Evolutionary conservation across 148 eudicot genomes (phyloP).

Genomic region (Dysphania ambrosioides): DNA sequence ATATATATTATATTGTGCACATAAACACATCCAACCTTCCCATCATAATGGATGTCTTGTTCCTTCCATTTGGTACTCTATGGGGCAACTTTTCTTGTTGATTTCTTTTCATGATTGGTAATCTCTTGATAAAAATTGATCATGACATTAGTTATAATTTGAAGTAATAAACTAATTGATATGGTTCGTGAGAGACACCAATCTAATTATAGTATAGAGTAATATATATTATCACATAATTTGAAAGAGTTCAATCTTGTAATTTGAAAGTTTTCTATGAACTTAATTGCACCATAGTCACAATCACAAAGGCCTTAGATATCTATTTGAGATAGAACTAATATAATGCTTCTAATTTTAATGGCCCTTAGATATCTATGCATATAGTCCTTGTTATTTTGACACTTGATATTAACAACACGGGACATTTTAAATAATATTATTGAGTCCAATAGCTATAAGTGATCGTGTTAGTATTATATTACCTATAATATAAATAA

Average conservation of each 20-base stretch:
- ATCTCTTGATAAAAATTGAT: constrained; percentile 20
- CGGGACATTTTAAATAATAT: too few species aligned
- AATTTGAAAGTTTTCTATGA: neutral
- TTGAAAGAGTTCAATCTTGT: neutral
- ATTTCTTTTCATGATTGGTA: constrained; percentile 14
- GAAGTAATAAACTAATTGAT: neutral
- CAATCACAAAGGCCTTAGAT: neutral
- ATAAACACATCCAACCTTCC: constrained; percentile 2
- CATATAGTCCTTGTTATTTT: too few species aligned
- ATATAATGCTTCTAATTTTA: neutral
- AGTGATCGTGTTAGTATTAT: too few species aligned
- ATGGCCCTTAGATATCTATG: neutral
- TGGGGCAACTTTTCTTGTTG: constrained; percentile 9
- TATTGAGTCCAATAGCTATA: too few species aligned
- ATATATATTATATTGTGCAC: neutral
- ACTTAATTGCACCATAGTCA: neutral
- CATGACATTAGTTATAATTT: constrained; percentile 11
- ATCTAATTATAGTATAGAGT: neutral
- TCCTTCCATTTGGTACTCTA: constrained; percentile 10
- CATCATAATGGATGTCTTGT: constrained; percentile 16
- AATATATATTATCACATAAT: neutral
- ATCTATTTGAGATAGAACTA: neutral
- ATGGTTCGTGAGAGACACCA: constrained; percentile 1
- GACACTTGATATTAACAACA: too few species aligned
- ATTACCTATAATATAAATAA: too few species aligned